phyloP scores from a whole-genome alignment of 1,284 basidiomycete species.

The Cryptococcus amylolentus region DNA sequence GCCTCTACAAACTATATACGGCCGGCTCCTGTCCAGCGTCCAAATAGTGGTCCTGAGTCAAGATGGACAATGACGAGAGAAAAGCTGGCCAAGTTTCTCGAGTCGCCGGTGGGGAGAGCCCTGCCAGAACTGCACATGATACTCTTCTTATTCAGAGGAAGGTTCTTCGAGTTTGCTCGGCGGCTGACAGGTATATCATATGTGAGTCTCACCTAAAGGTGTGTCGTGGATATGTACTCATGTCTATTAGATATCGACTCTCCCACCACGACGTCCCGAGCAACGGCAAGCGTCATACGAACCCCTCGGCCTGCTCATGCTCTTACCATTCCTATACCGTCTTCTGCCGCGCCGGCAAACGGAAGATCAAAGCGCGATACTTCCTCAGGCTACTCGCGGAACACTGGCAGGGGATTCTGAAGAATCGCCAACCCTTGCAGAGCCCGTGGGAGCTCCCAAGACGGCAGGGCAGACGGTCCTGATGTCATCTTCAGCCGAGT shows the following conservation, averaged over 20 bases:
- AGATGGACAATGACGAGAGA: slow-evolving; percentile 3
- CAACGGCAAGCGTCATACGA: slow-evolving; percentile 76
- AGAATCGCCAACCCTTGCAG: neutral
- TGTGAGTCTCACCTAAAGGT: slow-evolving; percentile 53
- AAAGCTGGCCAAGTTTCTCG: slow-evolving; percentile 20
- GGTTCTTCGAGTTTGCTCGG: slow-evolving; percentile 71
- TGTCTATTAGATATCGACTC: slow-evolving; percentile 62
- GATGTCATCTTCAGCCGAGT: slow-evolving; percentile 48
- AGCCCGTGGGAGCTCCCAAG: neutral
- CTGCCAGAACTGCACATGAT: slow-evolving; percentile 70
- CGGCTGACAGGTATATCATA: slow-evolving; percentile 69
- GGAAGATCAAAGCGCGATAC: neutral
- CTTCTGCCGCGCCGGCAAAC: slow-evolving; percentile 15
- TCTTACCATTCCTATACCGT: slow-evolving; percentile 65
- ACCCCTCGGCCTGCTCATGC: slow-evolving; percentile 71
- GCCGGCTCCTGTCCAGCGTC: neutral
- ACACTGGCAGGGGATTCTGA: neutral
- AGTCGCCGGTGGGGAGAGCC: slow-evolving; percentile 34
- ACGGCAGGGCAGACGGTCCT: slow-evolving; percentile 51
- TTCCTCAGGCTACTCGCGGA: neutral
- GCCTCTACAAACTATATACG: slow-evolving; percentile 51
- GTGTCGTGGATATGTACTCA: neutral
- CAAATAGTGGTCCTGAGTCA: neutral
- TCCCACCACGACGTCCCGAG: slow-evolving; percentile 63
- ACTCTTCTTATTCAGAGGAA: slow-evolving; percentile 72